Base-by-base conservation (phyloP, 768 basidiomycete genomes). In the Pisolithus albus region DNA sequence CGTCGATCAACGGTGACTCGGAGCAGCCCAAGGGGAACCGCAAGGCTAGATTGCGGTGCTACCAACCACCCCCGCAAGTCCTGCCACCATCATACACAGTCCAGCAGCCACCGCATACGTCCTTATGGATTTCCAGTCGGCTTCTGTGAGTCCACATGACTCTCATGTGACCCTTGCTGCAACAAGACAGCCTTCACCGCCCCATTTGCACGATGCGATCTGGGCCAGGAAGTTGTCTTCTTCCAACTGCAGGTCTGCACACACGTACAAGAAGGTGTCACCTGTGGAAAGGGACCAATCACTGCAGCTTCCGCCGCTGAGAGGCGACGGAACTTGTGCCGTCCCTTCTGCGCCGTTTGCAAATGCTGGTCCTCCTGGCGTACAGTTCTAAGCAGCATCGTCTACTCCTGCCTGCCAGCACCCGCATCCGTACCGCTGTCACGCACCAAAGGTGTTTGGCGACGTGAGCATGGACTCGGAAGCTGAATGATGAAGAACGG, bases 311-410 rank as follows among this genome's bases (percentile, higher is more conserved):
- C 70, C 68, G 24, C 68, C 67, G 15, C 48, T 66, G 58, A 63
- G 70, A 57, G 66, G 69, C 56, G 65, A 56, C 58, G 50, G 44
- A n/a, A 63, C 71, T 49, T 23, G 43, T 26, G 43, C n/a, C 9
- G 70, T 83, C 13, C 80, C 76, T 15, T 73, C 80, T 52, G 84
- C 84, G 46, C 81, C 84, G 11, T 90, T 90, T 63, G 88, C 88
- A 38, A 92, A 92, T 56, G 88, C 89, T 7, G 88, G 88, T 24
- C 89, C 88, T 24, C 86, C 88, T 1, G 88, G 88, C 3, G 84
- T 89, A 49, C 81, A 82, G 49, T 83, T 83, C 65, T 85, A 84
- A 59, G 56, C 72, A 8, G 10, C 32, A 23, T 16, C 21, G 34
- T 34, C 34, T 34, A 34, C 34, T 34, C 11, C 34, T 15, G 18